Base-by-base conservation (phyloP, 495 filamentous ascomycete genomes). In the Barbatosphaeria neglecta region DNA sequence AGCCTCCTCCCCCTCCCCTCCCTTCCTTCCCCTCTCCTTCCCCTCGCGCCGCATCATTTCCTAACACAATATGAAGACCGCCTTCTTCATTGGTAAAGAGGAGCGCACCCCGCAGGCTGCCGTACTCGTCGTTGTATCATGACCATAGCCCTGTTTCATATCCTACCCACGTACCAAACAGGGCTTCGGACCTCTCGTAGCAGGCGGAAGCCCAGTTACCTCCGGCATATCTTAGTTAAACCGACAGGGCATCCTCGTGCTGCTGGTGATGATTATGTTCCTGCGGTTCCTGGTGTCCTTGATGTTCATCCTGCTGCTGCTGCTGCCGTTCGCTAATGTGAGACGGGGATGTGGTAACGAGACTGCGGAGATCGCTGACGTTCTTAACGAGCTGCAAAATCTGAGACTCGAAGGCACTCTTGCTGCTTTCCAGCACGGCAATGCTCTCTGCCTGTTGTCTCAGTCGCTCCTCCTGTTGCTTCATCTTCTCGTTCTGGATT, bases 381-480 rank as follows among this genome's bases (percentile, higher is more conserved):
- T 72, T 63, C 39, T 59, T 58, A 13, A 60, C 57, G 22, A 69
- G 59, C 19, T 57, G 60, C 8, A 58, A 44, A 18, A 71, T 65
- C 46, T 64, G 58, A 1, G 67, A 64, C 27, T 68, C 61, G 31
- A 62, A 58, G 31, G 52, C 53, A 40, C 58, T 58, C 37, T 61
- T 63, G 8, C 48, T 48, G 24, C 50, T 59, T 38, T 77, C 75
- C 59, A 76, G 65, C 15, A 49, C 39, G 22, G 54, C 55, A n/a
- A 70, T 48, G 47, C 60, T 64, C 23, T 67, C 67, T 24, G 53
- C 24, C 40, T 68, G 50, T 42, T 64, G 56, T 15, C 39, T 10
- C 58, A 47, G 16, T 52, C 48, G 45, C 13, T 48, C 35, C 52
- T 51, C 24, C 33, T 46, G 17, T 48, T 49, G 1, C 42, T 52